Evolutionary conservation across 2,329 filamentous ascomycete genomes (phyloP).

Genomic region (Phialemonium atrogriseum): DNA sequence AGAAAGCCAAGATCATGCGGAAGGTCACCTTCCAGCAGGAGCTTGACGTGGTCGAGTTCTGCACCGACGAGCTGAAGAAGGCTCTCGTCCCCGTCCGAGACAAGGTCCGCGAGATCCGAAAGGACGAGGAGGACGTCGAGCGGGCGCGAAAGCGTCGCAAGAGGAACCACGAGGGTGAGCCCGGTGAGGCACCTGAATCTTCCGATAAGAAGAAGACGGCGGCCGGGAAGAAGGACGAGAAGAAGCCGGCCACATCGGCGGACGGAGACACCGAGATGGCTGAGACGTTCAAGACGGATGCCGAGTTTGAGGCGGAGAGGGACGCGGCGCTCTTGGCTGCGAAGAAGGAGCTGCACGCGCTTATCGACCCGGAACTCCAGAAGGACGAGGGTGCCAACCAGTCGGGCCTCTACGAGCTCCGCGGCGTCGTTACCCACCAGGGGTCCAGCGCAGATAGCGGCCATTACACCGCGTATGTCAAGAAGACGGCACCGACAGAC

Average conservation of each 20-base stretch:
- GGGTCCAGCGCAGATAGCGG: constrained; percentile 94
- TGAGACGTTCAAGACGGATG: constrained; percentile 83
- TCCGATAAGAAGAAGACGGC: constrained; percentile 37
- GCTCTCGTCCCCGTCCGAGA: constrained; percentile 87
- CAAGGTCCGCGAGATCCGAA: constrained; percentile 88
- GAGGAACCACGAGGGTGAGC: constrained; percentile 34
- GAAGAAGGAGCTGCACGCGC: constrained; percentile 78
- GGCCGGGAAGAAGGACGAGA: constrained; percentile 27
- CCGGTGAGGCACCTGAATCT: constrained; percentile 27
- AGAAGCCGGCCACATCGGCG: constrained; percentile 28
- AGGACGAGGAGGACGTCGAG: constrained; percentile 90
- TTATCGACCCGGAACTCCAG: constrained; percentile 67
- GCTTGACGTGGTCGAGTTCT: constrained; percentile 89
- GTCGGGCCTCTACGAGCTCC: constrained; percentile 89
- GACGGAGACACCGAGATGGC: constrained; percentile 67
- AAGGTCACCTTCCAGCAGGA: constrained; percentile 96
- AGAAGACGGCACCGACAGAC: constrained; percentile 72
- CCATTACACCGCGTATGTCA: constrained; percentile 96
- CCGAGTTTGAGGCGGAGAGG: constrained; percentile 81
- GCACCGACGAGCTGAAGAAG: constrained; percentile 78
- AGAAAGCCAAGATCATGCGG: constrained; percentile 99
- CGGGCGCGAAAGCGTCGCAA: constrained; percentile 88
- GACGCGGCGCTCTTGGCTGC: constrained; percentile 64
- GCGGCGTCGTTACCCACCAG: constrained; percentile 92
- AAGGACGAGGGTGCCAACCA: constrained; percentile 81